phyloP scores from a whole-genome alignment of 2,329 filamentous ascomycete genomes.

The Sarocladium strictum region DNA sequence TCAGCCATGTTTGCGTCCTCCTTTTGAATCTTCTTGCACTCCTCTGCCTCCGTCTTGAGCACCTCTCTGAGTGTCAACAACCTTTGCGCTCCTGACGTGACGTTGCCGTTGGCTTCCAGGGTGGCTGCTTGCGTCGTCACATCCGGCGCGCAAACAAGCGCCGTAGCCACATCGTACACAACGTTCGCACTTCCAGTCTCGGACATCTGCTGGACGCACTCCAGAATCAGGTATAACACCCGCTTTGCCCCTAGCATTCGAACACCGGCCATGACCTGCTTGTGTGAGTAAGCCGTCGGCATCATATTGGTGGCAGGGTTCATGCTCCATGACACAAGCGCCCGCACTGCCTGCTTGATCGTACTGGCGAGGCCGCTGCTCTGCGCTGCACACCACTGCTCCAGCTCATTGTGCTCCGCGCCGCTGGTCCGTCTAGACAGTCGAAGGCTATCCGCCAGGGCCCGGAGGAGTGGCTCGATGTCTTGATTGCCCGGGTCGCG shows the following conservation, averaged over 20 bases:
- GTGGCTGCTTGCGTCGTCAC: constrained; percentile 36
- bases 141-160: constrained; percentile 64
- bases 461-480: constrained; percentile 62
- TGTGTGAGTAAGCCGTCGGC: constrained; percentile 65
- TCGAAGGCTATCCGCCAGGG: constrained; percentile 54
- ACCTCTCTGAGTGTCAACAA: constrained; percentile 54
- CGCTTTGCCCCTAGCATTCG: constrained; percentile 56
- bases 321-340: constrained; percentile 61
- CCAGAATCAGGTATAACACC: constrained; percentile 56
- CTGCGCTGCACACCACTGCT: constrained; percentile 49
- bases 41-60: constrained; percentile 51
- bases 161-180: constrained; percentile 63
- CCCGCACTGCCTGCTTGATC: constrained; percentile 55
- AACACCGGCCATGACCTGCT: constrained; percentile 57
- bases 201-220: constrained; percentile 60
- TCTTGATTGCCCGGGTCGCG: constrained; percentile 62
- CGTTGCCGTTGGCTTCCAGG: constrained; percentile 25
- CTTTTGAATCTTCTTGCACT: constrained; percentile 50
- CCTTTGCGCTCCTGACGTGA: constrained; percentile 30
- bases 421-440: constrained; percentile 56
- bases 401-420: constrained; percentile 60
- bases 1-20: constrained; percentile 54
- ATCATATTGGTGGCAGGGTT: constrained; percentile 48
- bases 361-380: constrained; percentile 51
- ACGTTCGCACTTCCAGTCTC: constrained; percentile 51